phyloP scores from a whole-genome alignment of 202 grass and related monocot species.

The Thinopyrum obtusiflorum region DNA sequence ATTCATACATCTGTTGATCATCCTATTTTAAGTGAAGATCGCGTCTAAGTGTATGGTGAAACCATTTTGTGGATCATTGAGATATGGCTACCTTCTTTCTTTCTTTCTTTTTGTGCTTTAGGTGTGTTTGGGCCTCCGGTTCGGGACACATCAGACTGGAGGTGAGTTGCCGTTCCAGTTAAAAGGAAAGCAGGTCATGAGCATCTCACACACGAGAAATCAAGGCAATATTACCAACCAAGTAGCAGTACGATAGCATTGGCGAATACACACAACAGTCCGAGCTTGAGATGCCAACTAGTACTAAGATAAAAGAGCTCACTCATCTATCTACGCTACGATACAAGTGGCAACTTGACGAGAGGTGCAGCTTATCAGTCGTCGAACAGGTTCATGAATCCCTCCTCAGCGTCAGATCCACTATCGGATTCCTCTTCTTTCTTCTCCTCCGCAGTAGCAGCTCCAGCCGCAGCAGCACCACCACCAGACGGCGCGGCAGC shows the following conservation, averaged over 20 bases:
- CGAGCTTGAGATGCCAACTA: neutral
- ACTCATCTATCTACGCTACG: neutral
- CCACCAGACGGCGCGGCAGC: conserved; percentile 19
- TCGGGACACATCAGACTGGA: too few species aligned
- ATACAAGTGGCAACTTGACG: conserved; percentile 26
- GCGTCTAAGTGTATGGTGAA: too few species aligned
- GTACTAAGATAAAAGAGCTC: neutral
- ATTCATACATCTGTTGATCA: too few species aligned
- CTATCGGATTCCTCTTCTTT: conserved; percentile 57
- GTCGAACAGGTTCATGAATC: conserved; percentile 65
- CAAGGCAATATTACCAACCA: neutral
- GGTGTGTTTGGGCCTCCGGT: too few species aligned
- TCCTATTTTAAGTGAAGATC: too few species aligned
- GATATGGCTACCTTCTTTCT: too few species aligned
- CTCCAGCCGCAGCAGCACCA: neutral
- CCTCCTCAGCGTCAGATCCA: conserved; percentile 57
- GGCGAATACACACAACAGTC: conserved; percentile 24
- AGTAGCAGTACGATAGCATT: neutral
- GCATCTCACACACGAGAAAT: neutral
- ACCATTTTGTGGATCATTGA: too few species aligned
- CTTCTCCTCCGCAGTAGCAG: conserved; percentile 53
- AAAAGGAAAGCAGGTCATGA: too few species aligned
- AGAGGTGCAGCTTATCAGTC: conserved; percentile 45
- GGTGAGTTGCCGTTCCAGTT: too few species aligned
- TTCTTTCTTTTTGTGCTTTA: too few species aligned